These are phyloP conservation scores for Tilletiaria anomala DNA, from an alignment of 1,284 basidiomycete genomes.

Conservation along the genomic window DNA sequence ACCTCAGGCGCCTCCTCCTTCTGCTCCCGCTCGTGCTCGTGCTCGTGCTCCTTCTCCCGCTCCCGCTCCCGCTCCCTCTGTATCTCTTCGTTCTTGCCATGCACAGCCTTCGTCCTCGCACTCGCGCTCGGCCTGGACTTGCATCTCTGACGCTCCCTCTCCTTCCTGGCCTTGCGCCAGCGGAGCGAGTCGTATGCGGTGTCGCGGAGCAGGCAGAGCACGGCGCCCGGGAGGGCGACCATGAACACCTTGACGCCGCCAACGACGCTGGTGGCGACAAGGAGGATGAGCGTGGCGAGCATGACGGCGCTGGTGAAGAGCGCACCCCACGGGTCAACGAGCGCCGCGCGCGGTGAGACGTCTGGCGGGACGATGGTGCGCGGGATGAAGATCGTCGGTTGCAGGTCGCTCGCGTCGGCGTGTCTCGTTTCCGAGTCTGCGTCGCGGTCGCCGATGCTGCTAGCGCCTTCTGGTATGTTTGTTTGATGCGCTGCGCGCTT, in stretches of 20 bases:
- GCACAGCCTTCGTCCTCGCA: too few relatives aligned
- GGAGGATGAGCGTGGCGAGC: slow-evolving; percentile 46
- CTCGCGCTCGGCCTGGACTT: neutral
- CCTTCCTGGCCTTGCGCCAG: slow-evolving; percentile 7
- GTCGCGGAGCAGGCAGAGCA: slow-evolving; percentile 57
- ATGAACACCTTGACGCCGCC: slow-evolving; percentile 46
- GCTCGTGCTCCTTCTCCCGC: neutral
- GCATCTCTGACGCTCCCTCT: neutral
- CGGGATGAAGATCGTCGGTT: slow-evolving; percentile 40
- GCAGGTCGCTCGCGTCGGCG: neutral
- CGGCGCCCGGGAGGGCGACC: slow-evolving; percentile 75
- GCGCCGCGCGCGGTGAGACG: slow-evolving; percentile 43
- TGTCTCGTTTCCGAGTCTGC: too few relatives aligned
- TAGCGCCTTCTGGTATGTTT: too few relatives aligned
- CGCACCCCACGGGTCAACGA: slow-evolving; percentile 46
- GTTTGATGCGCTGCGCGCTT: too few relatives aligned
- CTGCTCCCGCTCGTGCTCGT: too few relatives aligned
- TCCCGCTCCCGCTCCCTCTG: too few relatives aligned
- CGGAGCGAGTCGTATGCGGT: slow-evolving; percentile 47
- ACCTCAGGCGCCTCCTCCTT: too few relatives aligned
- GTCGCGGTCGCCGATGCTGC: too few relatives aligned
- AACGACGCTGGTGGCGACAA: slow-evolving; percentile 50
- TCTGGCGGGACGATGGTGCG: slow-evolving; percentile 42
- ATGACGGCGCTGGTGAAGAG: slow-evolving; percentile 46
- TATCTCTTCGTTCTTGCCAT: too few relatives aligned